Evolutionary conservation across 2,329 filamentous ascomycete genomes (phyloP), one percentile per base, ranked within the genome.

Genomic region (Cordyceps cateniannulata): DNA sequence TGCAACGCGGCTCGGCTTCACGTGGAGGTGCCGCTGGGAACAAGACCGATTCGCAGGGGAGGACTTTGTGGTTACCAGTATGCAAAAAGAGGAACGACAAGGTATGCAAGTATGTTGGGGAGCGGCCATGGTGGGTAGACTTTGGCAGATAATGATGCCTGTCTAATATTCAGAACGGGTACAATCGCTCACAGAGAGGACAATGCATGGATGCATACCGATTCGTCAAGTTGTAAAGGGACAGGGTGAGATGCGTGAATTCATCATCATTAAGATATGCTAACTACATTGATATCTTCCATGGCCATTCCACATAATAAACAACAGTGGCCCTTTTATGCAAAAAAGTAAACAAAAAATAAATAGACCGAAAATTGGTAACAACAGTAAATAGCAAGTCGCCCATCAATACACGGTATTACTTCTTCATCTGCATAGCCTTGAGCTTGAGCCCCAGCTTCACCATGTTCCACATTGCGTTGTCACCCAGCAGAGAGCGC

Each of bases 381-480:
- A 24, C 12, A 48, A 18, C 1, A n/a, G n/a, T 14, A 24, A 38
- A 25, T 22, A 35, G 12, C n/a, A 38, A 48, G 14, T 25, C 35
- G 22, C 16, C 22, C 51, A 7, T n/a, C 35, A 49, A 38, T 10
- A 48, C 20, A 45, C 20, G 48, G n/a, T 9, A 16, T 47, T 14
- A 44, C n/a, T 45, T 38, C 58, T 60, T 47, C 45, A 42, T 49
- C 9, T 61, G 48, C 60, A 57, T 62, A 9, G 56, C 56, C 56
- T 62, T 62, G 63, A 69, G 62, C 62, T 66, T 70, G 62, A 70
- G 62, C n/a, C 68, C 68, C 50, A 71, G 53, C 60, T 70, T 72
- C 45, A 72, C 60, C 29, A 72, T 61, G 50, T 62, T 69, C 62
- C 67, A 66, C 16, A 59, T 59, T 10, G 69, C 65, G 22, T 66